phyloP scores from a whole-genome alignment of 306 rosid species.

The Ormosia semicastrata region DNA sequence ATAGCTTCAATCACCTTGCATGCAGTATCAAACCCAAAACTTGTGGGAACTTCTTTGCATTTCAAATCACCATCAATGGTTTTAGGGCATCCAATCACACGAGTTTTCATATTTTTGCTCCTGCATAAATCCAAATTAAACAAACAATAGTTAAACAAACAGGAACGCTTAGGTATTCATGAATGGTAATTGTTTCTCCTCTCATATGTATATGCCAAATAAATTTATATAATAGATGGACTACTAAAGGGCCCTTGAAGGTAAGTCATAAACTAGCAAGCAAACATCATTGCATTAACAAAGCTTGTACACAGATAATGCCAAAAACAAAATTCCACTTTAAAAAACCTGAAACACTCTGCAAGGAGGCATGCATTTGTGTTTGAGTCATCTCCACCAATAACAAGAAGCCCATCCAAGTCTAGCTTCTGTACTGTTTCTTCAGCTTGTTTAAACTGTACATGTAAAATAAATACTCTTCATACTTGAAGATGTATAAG shows the following conservation, averaged over 20 bases:
- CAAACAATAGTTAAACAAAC: conserved; percentile 12
- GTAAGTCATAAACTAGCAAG: conserved; percentile 11
- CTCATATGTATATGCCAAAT: not conserved
- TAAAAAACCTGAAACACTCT: conserved; percentile 81
- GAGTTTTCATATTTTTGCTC: conserved; percentile 69
- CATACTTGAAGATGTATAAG: not conserved
- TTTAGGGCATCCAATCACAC: conserved; percentile 94
- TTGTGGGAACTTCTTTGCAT: conserved; percentile 96
- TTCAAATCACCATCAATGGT: conserved; percentile 98
- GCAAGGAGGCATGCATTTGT: conserved; percentile 99
- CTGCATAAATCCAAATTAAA: conserved; percentile 45
- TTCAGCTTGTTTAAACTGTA: conserved; percentile 91
- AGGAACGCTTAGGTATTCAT: not conserved
- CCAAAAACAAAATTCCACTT: not conserved
- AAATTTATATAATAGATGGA: not conserved
- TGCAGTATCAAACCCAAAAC: conserved; percentile 99
- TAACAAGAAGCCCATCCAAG: conserved; percentile 91
- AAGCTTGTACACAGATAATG: conserved; percentile 7
- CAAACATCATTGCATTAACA: not conserved
- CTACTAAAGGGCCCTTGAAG: not conserved
- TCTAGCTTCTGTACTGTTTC: conserved; percentile 87
- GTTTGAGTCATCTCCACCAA: conserved; percentile 99
- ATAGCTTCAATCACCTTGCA: conserved; percentile 73
- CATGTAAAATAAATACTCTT: conserved; percentile 27
- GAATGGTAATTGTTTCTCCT: not conserved